phyloP scores from a whole-genome alignment of 306 rosid species.

The Delonix regia region DNA sequence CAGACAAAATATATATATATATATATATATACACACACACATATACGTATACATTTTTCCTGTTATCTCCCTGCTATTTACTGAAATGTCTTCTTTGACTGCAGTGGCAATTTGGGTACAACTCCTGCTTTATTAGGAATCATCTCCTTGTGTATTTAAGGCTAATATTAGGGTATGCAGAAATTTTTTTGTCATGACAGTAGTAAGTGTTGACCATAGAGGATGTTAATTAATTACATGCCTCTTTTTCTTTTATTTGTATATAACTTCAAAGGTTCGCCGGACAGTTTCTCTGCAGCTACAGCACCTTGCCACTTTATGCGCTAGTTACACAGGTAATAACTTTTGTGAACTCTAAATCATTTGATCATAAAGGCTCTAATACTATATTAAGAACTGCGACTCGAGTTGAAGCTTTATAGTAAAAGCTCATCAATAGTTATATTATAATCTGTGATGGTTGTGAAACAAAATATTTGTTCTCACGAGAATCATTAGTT shows the following conservation, averaged over 20 bases:
- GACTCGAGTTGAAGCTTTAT: not conserved
- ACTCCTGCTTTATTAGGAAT: conserved; percentile 85
- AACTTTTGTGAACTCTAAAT: not conserved
- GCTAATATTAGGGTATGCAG: conserved; percentile 89
- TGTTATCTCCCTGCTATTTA: not conserved
- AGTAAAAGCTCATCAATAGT: not conserved
- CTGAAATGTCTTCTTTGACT: conserved; percentile 45
- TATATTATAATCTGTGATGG: no score
- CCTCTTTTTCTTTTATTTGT: conserved; percentile 22
- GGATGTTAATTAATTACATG: conserved; percentile 27
- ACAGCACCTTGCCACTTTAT: conserved; percentile 94
- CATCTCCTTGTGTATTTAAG: conserved; percentile 78
- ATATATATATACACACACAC: no score
- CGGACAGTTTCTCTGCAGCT: conserved; percentile 95
- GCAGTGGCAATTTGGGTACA: conserved; percentile 98
- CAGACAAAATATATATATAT: no score
- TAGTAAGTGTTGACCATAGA: not conserved
- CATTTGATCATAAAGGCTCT: not conserved
- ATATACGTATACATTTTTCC: not conserved
- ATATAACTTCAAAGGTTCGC: conserved; percentile 61
- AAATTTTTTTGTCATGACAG: conserved; percentile 15
- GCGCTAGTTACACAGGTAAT: conserved; percentile 97
- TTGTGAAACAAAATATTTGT: not conserved
- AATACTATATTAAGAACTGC: not conserved
- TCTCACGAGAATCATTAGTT: no score